Base-by-base conservation (phyloP, 1,139 yeast genomes). In the Suhomyces chickasaworum region DNA sequence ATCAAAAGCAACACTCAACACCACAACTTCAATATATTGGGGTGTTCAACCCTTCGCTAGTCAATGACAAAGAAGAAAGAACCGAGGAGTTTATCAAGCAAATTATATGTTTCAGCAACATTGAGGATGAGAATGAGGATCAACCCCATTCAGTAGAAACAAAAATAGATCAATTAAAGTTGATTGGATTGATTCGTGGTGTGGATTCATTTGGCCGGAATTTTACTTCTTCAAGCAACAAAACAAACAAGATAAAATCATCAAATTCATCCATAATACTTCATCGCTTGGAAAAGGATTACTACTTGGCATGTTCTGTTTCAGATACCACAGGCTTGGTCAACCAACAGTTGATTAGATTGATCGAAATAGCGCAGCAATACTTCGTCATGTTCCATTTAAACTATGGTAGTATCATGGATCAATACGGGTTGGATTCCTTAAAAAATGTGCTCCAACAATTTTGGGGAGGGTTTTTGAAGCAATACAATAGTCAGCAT, bases 101-200 rank as follows among this genome's bases (percentile, higher is more conserved):
- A 47, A 59, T 70, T 13, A 41, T 69, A 8, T 62, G 68, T 39
- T 69, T 68, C 47, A 52, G 62, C n/a, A 50, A 63, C 2, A 34
- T 52, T 37, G 35, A 48, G n/a, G 53, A 38, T 3, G 51, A 50
- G n/a, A n/a, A n/a, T n/a, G n/a, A n/a, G n/a, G n/a, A n/a, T n/a
- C n/a, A n/a, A n/a, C n/a, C n/a, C n/a, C n/a, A n/a, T n/a, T n/a
- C 10, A 6, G 30, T 21, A n/a, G 42, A 29, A 22, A 15, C 37
- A 7, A 48, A 51, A 40, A 53, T 56, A 12, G 68, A 68, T 37
- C 69, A 69, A 46, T 47, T 72, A 34, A 60, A 66, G 40, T 52
- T 68, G 4, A 53, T 73, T 13, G 78, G 78, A 0, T 54, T 73
- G 17, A 58, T 73, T 7, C 65, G 73, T 46, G 79, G 78, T 0